Percentiles rank a stretch among this genome's conserved stretches.
Conservation (phyloP, 202 grass and related monocot species). For the Musa balbisiana region DNA sequence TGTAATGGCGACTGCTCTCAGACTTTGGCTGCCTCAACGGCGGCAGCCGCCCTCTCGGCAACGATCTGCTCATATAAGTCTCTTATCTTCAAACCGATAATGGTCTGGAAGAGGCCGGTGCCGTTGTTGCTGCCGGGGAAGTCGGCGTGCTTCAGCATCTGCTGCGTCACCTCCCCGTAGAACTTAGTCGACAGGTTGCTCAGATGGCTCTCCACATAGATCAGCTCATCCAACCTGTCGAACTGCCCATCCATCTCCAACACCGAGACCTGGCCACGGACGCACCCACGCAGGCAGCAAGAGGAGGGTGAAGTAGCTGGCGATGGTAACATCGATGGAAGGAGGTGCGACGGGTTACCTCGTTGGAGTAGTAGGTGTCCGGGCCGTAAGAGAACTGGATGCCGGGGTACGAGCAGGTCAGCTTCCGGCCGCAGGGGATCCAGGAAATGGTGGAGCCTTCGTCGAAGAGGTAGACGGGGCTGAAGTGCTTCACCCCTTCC, state of each 20-base stretch:
- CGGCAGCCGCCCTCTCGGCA: not conserved
- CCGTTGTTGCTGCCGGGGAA: conserved; percentile 9
- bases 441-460: conserved; percentile 3
- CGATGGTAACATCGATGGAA: not conserved
- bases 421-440: conserved; percentile 6
- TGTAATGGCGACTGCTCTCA: not conserved
- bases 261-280: not conserved
- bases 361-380: not conserved
- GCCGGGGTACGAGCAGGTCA: conserved; percentile 8
- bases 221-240: conserved; percentile 12
- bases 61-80: not conserved
- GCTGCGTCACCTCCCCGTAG: conserved; percentile 1
- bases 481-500: not conserved
- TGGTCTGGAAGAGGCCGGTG: conserved; percentile 6
- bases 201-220: conserved; percentile 7
- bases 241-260: conserved; percentile 14
- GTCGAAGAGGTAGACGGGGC: conserved; percentile 1
- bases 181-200: conserved; percentile 9
- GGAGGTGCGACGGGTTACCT: not conserved
- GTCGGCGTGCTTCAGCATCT: conserved; percentile 9
- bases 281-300: not conserved
- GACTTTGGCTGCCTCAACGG: not conserved
- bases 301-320: not conserved
- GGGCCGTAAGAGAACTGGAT: conserved; percentile 6
- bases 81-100: conserved; percentile 1